Evolutionary conservation across 495 filamentous ascomycete genomes (phyloP), one percentile per base, ranked within the genome.

Genomic region (Talaromyces proteolyticus): DNA sequence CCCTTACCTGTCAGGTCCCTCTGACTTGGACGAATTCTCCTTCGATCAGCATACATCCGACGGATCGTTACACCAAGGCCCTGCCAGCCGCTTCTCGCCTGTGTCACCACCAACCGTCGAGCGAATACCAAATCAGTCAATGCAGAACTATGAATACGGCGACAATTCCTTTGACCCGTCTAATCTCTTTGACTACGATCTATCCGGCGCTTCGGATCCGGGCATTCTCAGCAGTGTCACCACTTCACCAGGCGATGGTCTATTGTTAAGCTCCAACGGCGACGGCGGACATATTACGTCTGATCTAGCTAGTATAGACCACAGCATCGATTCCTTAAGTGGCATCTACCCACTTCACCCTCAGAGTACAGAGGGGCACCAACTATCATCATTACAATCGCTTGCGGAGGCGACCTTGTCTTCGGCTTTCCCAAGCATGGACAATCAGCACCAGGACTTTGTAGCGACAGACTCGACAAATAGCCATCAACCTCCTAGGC

Each of bases 21-120:
- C 62, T 10, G 71, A 73, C 50, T 68, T 64, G 0, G 71, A 74
- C 20, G 66, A 70, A 55, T 55, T 60, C 6, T 65, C 56, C 16
- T 68, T 73, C 25, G 59, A 60, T 45, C 61, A 53, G 17, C 50
- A 47, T 41, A 40, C 44, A 7, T 40, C 40, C 17, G 40, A 41
- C 24, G 51, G n/a, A 16, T 29, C 51, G 3, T 42, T 47, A 14
- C 24, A 36, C 23, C 29, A n/a, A 14, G 47, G 26, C 19, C 47
- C 19, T 6, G 20, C 36, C 17, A 49, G 34, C 38, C 47, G 47
- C 18, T 41, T 49, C 8, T 16, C 47, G 21, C 38, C 47, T 17
- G 22, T 19, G 40, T 57, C 19, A 4, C 53, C 8, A 52, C 56
- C 12, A 50, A 53, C 50, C 34, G 50, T 59, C 24, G n/a, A 50